Percentiles rank a stretch among this genome's conserved stretches.
Conservation (phyloP, 2,329 filamentous ascomycete genomes). For the Fusarium poae region DNA sequence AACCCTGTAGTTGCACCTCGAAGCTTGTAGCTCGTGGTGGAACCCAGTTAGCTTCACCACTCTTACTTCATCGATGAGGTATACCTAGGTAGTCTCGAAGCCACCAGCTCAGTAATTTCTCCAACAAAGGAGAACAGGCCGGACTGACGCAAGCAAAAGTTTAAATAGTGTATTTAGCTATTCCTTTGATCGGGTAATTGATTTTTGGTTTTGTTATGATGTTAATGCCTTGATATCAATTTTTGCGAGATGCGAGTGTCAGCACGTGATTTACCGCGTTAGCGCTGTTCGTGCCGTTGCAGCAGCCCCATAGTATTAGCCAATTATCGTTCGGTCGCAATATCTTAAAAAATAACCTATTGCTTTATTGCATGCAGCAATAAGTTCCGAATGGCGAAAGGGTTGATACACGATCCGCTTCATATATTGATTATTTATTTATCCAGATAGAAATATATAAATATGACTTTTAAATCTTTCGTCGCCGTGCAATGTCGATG, state of each 20-base stretch:
- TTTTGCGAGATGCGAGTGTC: not conserved
- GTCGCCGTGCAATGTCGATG: not conserved
- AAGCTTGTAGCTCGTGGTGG: not conserved
- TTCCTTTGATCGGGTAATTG: not conserved
- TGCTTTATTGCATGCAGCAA: not conserved
- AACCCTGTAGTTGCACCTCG: not conserved
- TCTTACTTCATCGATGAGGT: not conserved
- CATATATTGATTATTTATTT: not conserved
- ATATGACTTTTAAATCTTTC: not conserved
- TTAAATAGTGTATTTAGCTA: not conserved
- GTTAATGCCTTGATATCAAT: not conserved
- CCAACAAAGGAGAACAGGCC: too few species aligned
- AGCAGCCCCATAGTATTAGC: not conserved
- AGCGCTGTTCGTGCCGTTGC: not conserved
- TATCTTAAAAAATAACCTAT: not conserved
- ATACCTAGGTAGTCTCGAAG: too few species aligned
- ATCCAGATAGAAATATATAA: too few species aligned
- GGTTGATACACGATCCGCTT: not conserved
- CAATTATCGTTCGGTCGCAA: not conserved
- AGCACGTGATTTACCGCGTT: not conserved
- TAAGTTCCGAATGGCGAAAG: not conserved
- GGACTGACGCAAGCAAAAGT: too few species aligned
- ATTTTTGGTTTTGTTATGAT: not conserved
- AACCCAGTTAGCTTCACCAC: not conserved
- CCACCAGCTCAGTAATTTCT: too few species aligned